phyloP scores from a whole-genome alignment of 129 eudicot species.

The Kitagawia praeruptora region DNA sequence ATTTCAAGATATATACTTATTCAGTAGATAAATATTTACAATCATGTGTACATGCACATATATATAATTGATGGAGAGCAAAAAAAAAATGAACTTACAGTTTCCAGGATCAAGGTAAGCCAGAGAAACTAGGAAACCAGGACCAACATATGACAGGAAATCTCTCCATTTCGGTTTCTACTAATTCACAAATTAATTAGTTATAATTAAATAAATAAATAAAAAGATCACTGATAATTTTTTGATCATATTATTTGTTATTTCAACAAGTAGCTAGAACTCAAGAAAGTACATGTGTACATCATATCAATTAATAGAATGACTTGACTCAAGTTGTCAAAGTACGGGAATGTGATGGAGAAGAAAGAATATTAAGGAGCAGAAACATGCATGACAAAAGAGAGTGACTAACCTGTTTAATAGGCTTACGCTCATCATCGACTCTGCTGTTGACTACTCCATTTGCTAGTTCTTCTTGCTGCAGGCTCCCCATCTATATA shows the following conservation, averaged over 20 bases:
- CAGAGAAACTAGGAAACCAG: constrained; percentile 54
- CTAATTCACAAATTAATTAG: not conserved
- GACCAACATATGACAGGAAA: constrained; percentile 44
- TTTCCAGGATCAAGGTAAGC: constrained; percentile 69
- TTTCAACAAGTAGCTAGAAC: no score
- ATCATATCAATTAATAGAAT: no score
- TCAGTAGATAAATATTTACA: not conserved
- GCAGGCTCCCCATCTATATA: constrained; percentile 8
- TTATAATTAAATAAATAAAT: not conserved
- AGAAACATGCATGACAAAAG: constrained; percentile 2
- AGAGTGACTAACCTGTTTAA: not conserved
- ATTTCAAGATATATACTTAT: not conserved
- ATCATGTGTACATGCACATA: not conserved
- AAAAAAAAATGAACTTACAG: constrained; percentile 20
- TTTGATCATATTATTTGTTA: no score
- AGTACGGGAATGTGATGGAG: not conserved
- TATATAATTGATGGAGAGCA: not conserved
- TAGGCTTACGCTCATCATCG: not conserved
- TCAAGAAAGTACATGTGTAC: no score
- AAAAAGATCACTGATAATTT: not conserved
- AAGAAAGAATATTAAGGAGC: not conserved
- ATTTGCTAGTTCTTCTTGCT: not conserved
- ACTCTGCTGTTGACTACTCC: not conserved
- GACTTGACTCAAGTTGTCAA: not conserved
- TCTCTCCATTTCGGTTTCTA: constrained; percentile 46